Base-by-base conservation (phyloP, 1,284 basidiomycete genomes). In the Boletus austroedulis region DNA sequence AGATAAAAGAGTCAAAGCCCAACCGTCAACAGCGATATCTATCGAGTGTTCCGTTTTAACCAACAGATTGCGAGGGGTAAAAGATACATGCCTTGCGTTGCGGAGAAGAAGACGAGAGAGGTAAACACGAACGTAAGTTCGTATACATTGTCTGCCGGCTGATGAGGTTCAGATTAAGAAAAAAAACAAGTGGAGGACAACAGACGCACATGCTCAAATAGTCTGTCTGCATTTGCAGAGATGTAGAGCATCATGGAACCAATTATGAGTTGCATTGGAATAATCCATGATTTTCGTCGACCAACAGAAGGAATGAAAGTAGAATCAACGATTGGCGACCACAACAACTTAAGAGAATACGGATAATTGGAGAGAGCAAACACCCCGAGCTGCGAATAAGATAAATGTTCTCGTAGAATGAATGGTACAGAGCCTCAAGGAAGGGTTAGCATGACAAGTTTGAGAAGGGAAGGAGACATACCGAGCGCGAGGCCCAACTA, bases 21-120 rank as follows among this genome's bases (percentile, higher is more conserved):
- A 99, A 43, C 92, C 96, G 69, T 99, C 96, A 21, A 99, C 96
- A 49, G 96, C 96, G 62, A 98, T 98, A 73, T 99, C 96, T 92
- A 62, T 31, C 55, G 47, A 55, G 10, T 46, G 14, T 6, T 24
- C 34, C 23, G 7, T 23, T 28, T 64, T 14, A 66, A 60, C 31
- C 45, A 52, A 44, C 24, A 47, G 12, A 55, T 50, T 26, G 29
- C 34, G 29, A 32, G 11, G 21, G 5, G 5, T 0, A n/a, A 38
- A 26, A 36, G 44, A 23, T 41, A 71, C 80, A 55, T 65, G 89
- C 93, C 94, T 84, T 99, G 97, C 0, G 97, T 99, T 8, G 97
- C 97, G 19, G 97, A 96, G 64, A 99, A 91, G 61, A 95, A 84
- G 46, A 98, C 95, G 41, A 99, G 84, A 9, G 86, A 83, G 19